Evolutionary conservation across 176 grass and related monocot species (phyloP).

Genomic region (Tillandsia fasciculata): DNA sequence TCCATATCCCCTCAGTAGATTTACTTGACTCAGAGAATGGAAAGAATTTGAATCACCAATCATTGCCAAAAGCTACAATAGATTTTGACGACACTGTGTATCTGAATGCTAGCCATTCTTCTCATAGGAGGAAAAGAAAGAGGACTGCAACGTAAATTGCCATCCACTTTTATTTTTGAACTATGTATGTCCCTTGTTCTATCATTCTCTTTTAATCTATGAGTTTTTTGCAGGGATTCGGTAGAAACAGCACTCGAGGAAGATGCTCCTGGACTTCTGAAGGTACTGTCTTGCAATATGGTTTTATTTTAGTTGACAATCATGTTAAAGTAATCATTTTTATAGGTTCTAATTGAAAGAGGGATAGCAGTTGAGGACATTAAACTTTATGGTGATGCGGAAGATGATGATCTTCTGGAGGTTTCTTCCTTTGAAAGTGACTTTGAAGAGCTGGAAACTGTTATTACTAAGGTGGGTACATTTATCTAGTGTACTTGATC

Average conservation of each 20-base stretch:
- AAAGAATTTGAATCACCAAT: background rate
- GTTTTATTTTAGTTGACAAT: constrained; percentile 19
- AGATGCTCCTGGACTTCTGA: constrained; percentile 93
- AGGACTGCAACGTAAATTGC: constrained; percentile 76
- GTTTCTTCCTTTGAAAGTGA: constrained; percentile 42
- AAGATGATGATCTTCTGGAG: constrained; percentile 43
- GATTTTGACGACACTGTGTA: background rate
- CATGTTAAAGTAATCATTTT: constrained; percentile 9
- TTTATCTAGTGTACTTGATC: constrained; percentile 5
- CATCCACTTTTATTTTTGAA: constrained; percentile 17
- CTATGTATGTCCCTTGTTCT: background rate
- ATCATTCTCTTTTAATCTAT: background rate
- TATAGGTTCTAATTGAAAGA: constrained; percentile 69
- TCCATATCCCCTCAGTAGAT: background rate
- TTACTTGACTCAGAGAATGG: background rate
- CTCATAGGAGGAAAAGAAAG: constrained; percentile 42
- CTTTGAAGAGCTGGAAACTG: constrained; percentile 73
- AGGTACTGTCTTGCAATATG: constrained; percentile 37
- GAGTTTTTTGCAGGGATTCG: constrained; percentile 57
- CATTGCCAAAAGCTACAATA: background rate
- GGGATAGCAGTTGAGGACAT: constrained; percentile 72
- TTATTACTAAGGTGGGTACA: constrained; percentile 69
- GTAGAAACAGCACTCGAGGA: constrained; percentile 74
- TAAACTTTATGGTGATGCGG: constrained; percentile 64
- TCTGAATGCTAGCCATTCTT: constrained; percentile 10